These are phyloP conservation scores for Haberlea rhodopensis DNA, from an alignment of 257 asterid genomes.

Conservation along the genomic window DNA sequence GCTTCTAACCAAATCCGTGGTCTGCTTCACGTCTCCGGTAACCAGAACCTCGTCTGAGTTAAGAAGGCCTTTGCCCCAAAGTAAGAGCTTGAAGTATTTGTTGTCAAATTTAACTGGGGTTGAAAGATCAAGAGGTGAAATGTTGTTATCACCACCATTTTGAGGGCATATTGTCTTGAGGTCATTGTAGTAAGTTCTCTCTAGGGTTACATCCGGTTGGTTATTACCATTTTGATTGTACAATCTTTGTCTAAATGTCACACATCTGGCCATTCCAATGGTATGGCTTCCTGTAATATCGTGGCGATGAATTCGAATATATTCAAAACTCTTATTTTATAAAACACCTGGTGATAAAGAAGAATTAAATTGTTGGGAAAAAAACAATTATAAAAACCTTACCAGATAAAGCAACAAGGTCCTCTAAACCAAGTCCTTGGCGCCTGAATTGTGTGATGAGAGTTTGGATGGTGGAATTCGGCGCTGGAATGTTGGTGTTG, in stretches of 20 bases:
- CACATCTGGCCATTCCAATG: constrained; percentile 77
- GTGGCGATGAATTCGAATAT: neutral
- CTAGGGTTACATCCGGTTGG: constrained; percentile 57
- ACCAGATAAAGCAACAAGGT: constrained; percentile 84
- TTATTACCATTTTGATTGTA: constrained; percentile 70
- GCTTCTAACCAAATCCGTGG: constrained; percentile 44
- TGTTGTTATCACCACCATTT: constrained; percentile 63
- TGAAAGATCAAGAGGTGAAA: constrained; percentile 62
- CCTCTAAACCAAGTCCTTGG: constrained; percentile 61
- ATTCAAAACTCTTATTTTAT: no score
- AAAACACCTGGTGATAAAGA: neutral
- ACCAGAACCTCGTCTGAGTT: constrained; percentile 63
- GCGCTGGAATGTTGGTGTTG: constrained; percentile 60
- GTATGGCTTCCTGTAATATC: constrained; percentile 61
- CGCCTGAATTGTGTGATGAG: constrained; percentile 47
- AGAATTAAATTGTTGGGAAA: no score
- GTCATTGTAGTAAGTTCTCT: constrained; percentile 46
- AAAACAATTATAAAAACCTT: neutral
- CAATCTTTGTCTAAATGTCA: constrained; percentile 58
- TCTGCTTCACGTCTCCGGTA: constrained; percentile 43
- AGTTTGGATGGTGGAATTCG: constrained; percentile 67
- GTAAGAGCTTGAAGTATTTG: constrained; percentile 59
- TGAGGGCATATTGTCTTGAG: constrained; percentile 57
- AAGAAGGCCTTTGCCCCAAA: constrained; percentile 66
- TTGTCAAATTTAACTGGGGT: constrained; percentile 74